phyloP scores from a whole-genome alignment of 345 rosid species.

The Heritiera fomes region DNA sequence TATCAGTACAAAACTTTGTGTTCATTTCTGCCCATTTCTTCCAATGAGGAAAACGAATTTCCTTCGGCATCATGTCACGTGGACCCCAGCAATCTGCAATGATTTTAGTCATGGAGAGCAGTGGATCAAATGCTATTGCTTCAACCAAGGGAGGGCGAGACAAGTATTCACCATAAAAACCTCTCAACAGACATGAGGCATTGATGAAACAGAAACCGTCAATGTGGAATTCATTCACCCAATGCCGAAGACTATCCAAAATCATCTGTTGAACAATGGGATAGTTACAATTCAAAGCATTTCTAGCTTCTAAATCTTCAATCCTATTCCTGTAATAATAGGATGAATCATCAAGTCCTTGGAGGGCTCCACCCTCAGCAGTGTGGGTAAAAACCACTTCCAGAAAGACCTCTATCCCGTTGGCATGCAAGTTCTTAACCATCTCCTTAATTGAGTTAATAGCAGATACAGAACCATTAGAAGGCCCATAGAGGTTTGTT shows the following conservation, averaged over 20 bases:
- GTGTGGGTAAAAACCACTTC: conserved; percentile 88
- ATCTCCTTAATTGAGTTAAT: conserved; percentile 77
- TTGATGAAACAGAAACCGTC: conserved; percentile 91
- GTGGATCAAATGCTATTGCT: conserved; percentile 88
- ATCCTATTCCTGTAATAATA: conserved; percentile 48
- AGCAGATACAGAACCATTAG: conserved; percentile 47
- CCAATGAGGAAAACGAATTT: conserved; percentile 79
- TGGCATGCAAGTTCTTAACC: conserved; percentile 79
- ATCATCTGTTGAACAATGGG: conserved; percentile 73
- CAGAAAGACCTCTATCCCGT: conserved; percentile 76
- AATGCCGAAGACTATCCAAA: conserved; percentile 74
- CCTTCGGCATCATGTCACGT: conserved; percentile 36
- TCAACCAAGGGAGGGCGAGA: conserved; percentile 86
- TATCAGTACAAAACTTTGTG: conserved; percentile 59
- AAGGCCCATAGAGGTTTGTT: conserved; percentile 52
- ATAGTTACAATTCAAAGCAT: conserved; percentile 68
- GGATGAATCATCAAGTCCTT: conserved; percentile 70
- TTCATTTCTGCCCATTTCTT: conserved; percentile 85
- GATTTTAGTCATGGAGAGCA: conserved; percentile 72
- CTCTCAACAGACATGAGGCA: conserved; percentile 70
- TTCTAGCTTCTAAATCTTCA: conserved; percentile 39
- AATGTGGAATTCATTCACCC: conserved; percentile 83
- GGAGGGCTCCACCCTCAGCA: conserved; percentile 59
- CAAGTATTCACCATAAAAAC: conserved; percentile 62
- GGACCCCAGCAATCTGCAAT: conserved; percentile 86